phyloP scores from a whole-genome alignment of 371 early-diverging fungal genomes.

The Rhizopus arrhizus region DNA sequence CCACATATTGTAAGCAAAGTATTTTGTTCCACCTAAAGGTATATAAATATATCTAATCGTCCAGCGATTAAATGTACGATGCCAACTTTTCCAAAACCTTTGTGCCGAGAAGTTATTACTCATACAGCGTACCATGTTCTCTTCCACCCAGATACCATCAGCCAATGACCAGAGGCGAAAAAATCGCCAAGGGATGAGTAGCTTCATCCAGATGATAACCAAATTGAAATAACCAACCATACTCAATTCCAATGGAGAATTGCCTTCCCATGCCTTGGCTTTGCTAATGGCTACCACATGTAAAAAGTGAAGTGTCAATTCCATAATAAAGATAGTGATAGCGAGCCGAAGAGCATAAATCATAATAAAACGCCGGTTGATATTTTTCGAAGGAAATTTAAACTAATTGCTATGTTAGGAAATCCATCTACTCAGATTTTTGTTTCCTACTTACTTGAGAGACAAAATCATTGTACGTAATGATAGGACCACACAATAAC shows the following conservation, averaged over 20 bases:
- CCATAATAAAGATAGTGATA: slow-evolving; percentile 71
- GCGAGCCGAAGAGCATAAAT: slow-evolving; percentile 58
- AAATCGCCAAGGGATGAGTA: slow-evolving; percentile 92
- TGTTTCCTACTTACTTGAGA: slow-evolving; percentile 64
- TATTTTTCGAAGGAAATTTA: slow-evolving; percentile 48
- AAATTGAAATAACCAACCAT: slow-evolving; percentile 84
- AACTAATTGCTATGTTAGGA: slow-evolving; percentile 31
- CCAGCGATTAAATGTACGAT: slow-evolving; percentile 90
- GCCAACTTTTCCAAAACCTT: slow-evolving; percentile 95
- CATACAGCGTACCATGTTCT: slow-evolving; percentile 95
- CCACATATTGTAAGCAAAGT: slow-evolving; percentile 72
- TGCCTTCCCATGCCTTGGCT: slow-evolving; percentile 74
- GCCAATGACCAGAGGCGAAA: slow-evolving; percentile 89
- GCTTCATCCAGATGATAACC: slow-evolving; percentile 87
- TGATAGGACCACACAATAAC: slow-evolving; percentile 93
- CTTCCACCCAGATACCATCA: slow-evolving; percentile 83
- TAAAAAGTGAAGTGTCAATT: slow-evolving; percentile 76
- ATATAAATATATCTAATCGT: slow-evolving; percentile 87
- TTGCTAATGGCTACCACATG: slow-evolving; percentile 88
- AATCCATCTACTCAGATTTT: not conserved
- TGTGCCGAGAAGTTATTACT: slow-evolving; percentile 87
- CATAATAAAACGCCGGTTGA: slow-evolving; percentile 39
- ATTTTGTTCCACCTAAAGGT: slow-evolving; percentile 82
- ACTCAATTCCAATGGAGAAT: slow-evolving; percentile 74
- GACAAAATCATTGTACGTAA: slow-evolving; percentile 90